These are phyloP conservation scores for Chlorella sp. DNA, from an alignment of 139 green algal species.

Conservation along the genomic window DNA sequence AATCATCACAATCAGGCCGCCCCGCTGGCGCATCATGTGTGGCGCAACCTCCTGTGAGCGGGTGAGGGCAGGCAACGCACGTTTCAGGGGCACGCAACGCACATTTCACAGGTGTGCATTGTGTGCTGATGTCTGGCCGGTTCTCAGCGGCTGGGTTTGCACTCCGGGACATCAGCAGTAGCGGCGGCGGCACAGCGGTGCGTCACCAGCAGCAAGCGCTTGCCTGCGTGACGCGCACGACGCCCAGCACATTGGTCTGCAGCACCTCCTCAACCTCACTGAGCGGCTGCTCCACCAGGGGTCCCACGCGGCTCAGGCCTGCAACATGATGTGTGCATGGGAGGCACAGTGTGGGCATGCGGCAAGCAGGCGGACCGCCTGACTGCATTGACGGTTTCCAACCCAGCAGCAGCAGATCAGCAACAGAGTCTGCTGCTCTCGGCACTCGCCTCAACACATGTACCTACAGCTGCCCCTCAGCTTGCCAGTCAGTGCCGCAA, in stretches of 20 bases:
- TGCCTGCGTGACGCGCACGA: slow-evolving; percentile 36
- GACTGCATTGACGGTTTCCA: neutral
- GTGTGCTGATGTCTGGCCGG: too few species aligned
- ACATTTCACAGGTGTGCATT: too few species aligned
- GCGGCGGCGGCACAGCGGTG: neutral
- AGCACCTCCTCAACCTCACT: slow-evolving; percentile 45
- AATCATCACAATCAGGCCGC: slow-evolving; percentile 57
- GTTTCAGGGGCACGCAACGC: too few species aligned
- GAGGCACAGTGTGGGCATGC: neutral
- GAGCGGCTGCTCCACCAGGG: slow-evolving; percentile 56
- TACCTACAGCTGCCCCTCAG: too few species aligned
- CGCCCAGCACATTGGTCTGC: slow-evolving; percentile 56
- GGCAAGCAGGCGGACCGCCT: too few species aligned
- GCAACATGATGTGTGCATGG: neutral
- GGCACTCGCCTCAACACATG: too few species aligned
- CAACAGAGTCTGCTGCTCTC: too few species aligned
- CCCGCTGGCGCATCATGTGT: slow-evolving; percentile 41
- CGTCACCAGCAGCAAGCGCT: neutral
- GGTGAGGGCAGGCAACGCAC: neutral
- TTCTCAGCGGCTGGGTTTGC: too few species aligned
- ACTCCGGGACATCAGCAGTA: too few species aligned
- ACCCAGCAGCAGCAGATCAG: neutral
- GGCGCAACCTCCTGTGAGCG: slow-evolving; percentile 49
- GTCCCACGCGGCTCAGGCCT: slow-evolving; percentile 50
- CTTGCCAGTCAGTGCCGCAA: too few species aligned